Evolutionary conservation across 169 alveolate genomes (phyloP), one percentile per base, ranked within the genome.

Genomic region (Cytauxzoon felis): DNA sequence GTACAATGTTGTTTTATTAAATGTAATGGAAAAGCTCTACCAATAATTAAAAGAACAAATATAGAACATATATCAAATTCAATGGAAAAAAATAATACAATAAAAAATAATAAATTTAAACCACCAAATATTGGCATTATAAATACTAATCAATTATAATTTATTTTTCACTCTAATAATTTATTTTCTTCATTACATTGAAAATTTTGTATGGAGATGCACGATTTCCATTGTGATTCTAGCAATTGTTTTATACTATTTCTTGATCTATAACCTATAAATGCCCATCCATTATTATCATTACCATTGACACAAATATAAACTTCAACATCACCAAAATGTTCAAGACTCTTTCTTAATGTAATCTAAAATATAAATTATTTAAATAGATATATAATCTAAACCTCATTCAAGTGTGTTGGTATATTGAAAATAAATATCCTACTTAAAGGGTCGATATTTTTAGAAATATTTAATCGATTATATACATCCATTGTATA

Each of bases 211-310:
- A n/a, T n/a, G n/a, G n/a, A n/a, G n/a, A n/a, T n/a, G n/a, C n/a
- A n/a, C n/a, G n/a, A n/a, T n/a, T n/a, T n/a, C n/a, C n/a, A n/a
- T n/a, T n/a, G n/a, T n/a, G n/a, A n/a, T n/a, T n/a, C n/a, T n/a
- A n/a, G 36, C 73, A 75, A 63, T 54, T 65, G 52, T 66, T 40
- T 60, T 60, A 79, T 80, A 43, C 87, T 61, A 64, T 80, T 65
- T 38, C 82, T 21, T 29, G 27, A 47, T 32, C 81, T 76, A 78
- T 71, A 87, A 29, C 90, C 92, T 41, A 87, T 87, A 67, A 82
- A 81, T 1, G 92, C 92, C 92, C 92, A 87, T 49, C 92, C 90
- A 26, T 57, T 65, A 72, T 87, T 78, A 43, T 71, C 47, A 40
- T 34, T 42, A 66, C 88, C 58, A 38, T 81, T 75, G 57, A 81